Base-by-base conservation (phyloP, 208 protist genomes). In the Leishmania tropica region DNA sequence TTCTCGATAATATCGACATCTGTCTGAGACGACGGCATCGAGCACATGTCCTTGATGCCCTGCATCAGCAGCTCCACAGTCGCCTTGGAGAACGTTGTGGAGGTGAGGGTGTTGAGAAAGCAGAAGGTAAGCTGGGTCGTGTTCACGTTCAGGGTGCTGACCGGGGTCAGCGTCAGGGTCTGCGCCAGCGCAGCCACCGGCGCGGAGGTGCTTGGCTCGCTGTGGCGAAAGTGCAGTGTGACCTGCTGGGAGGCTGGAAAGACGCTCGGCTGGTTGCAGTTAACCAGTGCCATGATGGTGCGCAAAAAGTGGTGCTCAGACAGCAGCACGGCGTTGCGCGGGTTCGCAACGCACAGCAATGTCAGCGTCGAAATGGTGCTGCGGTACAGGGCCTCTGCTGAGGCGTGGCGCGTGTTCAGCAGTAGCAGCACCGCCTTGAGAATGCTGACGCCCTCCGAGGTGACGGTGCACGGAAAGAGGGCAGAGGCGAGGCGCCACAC, bases 1-100 rank as follows among this genome's bases (percentile, higher is more conserved):
- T 89, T 87, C 77, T 96, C 92, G 40, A 97, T 77, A 42, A 96
- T 85, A 60, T 93, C 87, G n/a, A 85, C 84, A 83, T 98, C 95
- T 1, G 89, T 94, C 64, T 90, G 83, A 54, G 87, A 90, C 24
- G 84, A 90, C 11, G 85, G 81, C n/a, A 76, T 80, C 24, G 65
- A 45, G 74, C 80, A 84, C 87, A 96, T 96, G 62, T 88, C 75
- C 68, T 90, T 85, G 45, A 97, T 87, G 40, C 78, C 88, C 60
- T 53, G 51, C 85, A 90, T 85, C 71, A 97, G 82, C 75, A 83
- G 79, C 51, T 81, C 73, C 64, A 96, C 76, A 40, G 86, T 73
- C 5, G 71, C 64, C 53, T 83, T 84, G 56, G 86, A 76, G 79
- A 92, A 88, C 42, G 91, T 84, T 19, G 90, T 75, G 51, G 93